Conservation (phyloP, 2,329 filamentous ascomycete species). For the Teratosphaeria nubilosa region DNA sequence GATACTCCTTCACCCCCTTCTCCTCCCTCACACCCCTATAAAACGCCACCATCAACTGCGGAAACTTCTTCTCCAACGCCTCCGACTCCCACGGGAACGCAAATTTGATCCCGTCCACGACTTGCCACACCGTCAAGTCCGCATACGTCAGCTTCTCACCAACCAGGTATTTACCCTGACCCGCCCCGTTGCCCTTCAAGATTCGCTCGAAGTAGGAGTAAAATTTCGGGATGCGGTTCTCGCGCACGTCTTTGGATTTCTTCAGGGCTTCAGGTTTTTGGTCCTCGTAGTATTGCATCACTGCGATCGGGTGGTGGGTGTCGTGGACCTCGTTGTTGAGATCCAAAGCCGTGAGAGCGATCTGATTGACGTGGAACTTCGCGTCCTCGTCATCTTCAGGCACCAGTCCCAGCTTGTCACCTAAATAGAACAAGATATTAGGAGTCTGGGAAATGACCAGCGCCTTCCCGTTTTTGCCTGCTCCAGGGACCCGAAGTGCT, state of each 20-base stretch:
- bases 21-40: conserved; percentile 53
- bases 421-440: conserved; percentile 64
- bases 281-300: conserved; percentile 56
- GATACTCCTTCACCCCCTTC: conserved; percentile 57
- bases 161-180: conserved; percentile 54
- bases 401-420: conserved; percentile 48
- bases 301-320: conserved; percentile 55
- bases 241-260: conserved; percentile 48
- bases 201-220: conserved; percentile 60
- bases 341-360: conserved; percentile 62
- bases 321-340: conserved; percentile 64
- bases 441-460: conserved; percentile 59
- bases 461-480: conserved; percentile 41
- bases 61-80: conserved; percentile 48
- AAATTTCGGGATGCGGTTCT: conserved; percentile 60
- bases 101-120: conserved; percentile 45
- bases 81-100: conserved; percentile 61
- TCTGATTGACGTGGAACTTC: conserved; percentile 50
- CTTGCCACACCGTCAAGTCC: conserved; percentile 64
- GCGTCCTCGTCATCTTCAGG: conserved; percentile 35
- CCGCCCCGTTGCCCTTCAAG: conserved; percentile 46
- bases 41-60: conserved; percentile 50
- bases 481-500: conserved; percentile 44
- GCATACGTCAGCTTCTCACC: conserved; percentile 58
- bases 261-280: conserved; percentile 58